phyloP scores from a whole-genome alignment of 345 rosid genomes.

The Moricandia moricandioides region DNA sequence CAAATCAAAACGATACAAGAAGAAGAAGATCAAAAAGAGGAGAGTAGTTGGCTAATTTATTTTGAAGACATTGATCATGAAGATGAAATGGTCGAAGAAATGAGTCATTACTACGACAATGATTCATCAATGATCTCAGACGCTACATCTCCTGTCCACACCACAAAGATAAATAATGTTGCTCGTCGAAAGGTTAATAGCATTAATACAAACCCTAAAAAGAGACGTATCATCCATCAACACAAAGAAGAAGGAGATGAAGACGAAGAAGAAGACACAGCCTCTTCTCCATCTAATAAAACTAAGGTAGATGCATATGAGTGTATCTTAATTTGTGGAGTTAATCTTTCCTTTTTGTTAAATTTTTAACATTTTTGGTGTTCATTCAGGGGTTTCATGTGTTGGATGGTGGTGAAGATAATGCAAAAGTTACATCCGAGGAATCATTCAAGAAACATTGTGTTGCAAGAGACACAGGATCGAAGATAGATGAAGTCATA shows the following conservation, averaged over 20 bases:
- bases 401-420: not conserved
- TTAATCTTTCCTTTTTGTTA: not conserved
- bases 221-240: constrained; percentile 18
- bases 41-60: constrained; percentile 34
- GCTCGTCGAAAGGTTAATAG: constrained; percentile 15
- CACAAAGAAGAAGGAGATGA: not conserved
- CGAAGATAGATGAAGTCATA: constrained; percentile 5
- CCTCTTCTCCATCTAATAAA: constrained; percentile 37
- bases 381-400: constrained; percentile 13
- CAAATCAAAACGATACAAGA: constrained; percentile 23
- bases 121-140: constrained; percentile 36
- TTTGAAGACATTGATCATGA: constrained; percentile 33
- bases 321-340: not conserved
- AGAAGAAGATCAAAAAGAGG: constrained; percentile 29
- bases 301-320: constrained; percentile 17
- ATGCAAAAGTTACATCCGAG: constrained; percentile 25
- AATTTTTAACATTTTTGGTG: not conserved
- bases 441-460: constrained; percentile 6
- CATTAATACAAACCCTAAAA: constrained; percentile 25
- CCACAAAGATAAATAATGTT: constrained; percentile 9
- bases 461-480: constrained; percentile 15
- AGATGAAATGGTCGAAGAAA: constrained; percentile 22
- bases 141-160: constrained; percentile 35
- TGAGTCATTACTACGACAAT: constrained; percentile 12
- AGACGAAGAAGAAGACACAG: constrained; percentile 24